phyloP scores from a whole-genome alignment of 163 green algal genomes.

The Smithsoniella earleae region DNA sequence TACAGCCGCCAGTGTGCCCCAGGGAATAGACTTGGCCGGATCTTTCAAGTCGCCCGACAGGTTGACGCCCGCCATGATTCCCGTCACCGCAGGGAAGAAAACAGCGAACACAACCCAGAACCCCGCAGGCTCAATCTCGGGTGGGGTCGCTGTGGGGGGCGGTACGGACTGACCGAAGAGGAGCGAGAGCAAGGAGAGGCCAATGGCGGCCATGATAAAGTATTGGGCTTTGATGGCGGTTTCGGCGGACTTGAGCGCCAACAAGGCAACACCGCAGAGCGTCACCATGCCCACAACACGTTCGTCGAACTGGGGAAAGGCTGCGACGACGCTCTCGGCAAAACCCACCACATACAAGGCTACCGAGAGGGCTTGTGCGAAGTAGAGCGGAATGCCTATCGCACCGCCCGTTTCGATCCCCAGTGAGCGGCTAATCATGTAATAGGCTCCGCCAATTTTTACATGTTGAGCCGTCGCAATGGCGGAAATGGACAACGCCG shows the following conservation, averaged over 20 bases:
- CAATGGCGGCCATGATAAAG: neutral
- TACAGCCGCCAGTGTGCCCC: too few species aligned
- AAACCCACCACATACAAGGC: neutral
- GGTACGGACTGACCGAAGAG: neutral
- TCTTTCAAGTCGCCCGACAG: too few species aligned
- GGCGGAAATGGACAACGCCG: neutral
- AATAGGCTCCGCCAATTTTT: neutral
- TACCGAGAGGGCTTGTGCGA: neutral
- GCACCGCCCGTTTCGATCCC: neutral
- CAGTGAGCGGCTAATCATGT: neutral
- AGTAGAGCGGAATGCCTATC: neutral
- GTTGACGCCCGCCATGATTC: slow-evolving; percentile 3
- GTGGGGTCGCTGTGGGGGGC: neutral
- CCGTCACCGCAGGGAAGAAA: neutral
- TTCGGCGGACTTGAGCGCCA: too few species aligned
- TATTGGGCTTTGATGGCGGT: neutral
- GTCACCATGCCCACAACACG: neutral
- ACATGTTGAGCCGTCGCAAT: neutral
- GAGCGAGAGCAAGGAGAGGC: neutral
- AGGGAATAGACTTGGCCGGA: too few species aligned
- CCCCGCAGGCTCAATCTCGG: neutral
- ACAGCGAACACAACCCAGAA: neutral
- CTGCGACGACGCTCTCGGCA: neutral
- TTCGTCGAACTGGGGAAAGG: neutral
- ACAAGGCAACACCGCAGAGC: too few species aligned